Base-by-base conservation (phyloP, 129 eudicot genomes). In the Centrapalus pauciflorus region DNA sequence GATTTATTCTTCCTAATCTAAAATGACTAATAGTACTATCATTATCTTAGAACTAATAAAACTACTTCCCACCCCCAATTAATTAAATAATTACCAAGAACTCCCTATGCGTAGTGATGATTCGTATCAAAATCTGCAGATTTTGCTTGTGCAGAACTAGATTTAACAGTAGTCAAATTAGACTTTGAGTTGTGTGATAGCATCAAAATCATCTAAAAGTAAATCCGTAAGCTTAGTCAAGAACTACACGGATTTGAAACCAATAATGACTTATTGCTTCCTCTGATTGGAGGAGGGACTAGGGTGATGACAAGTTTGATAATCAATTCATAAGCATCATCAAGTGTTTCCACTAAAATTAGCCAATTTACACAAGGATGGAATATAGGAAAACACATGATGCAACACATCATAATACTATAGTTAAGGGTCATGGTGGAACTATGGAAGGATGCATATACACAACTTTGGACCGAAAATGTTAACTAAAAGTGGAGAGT, bases 281-380 rank as follows among this genome's bases (percentile, higher is more conserved):
- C 19, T 16, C 40, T 3, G 40, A 0, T 34, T 34, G n/a, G n/a
- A n/a, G 61, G 46, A 66, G 19, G 61, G 4, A 30, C n/a, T 16
- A 26, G 7, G 7, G n/a, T n/a, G 37, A 55, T 6, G 16, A 28
- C 2, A 60, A 60, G 9, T 49, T 48, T 14, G 37, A 30, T 46
- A 5, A 41, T 11, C 25, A 11, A 38, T 3, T 17, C 35, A 55
- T 43, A 29, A 64, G 55, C 66, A 55, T 13, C 71, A 56, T 40
- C 48, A 60, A 45, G 55, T n/a, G 56, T 74, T 73, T 74, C 61
- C 73, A 43, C 21, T 56, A 43, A 43, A 38, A 5, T 24, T 48
- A 75, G 46, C 17, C 10, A 57, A 58, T 57, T 56, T 75, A 75
- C 74, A 75, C 17, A 37, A 74, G 37, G 67, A 66, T 41, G 3